Evolutionary conservation across 2,329 filamentous ascomycete genomes (phyloP).

Genomic region (Blastomyces silverae): DNA sequence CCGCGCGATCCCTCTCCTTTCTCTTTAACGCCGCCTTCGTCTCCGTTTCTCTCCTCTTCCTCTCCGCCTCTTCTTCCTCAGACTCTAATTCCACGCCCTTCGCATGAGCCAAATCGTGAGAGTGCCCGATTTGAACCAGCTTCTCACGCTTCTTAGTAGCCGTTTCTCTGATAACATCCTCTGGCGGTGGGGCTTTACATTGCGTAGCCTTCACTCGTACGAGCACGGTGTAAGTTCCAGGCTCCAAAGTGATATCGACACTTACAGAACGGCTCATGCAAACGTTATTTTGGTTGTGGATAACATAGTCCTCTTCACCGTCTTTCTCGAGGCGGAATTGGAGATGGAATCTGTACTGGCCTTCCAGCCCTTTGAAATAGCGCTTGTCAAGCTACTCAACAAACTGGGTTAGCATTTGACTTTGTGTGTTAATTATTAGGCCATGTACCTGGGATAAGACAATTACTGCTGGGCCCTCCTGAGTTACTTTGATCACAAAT

Average conservation of each 20-base stretch:
- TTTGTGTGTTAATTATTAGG: background rate
- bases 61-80: conserved; percentile 30
- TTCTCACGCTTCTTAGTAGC: conserved; percentile 63
- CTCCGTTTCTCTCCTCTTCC: conserved; percentile 30
- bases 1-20: conserved; percentile 36
- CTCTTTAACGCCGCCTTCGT: conserved; percentile 32
- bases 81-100: conserved; percentile 38
- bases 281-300: conserved; percentile 50
- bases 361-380: conserved; percentile 54
- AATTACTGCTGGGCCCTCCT: conserved; percentile 50
- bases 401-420: conserved; percentile 19
- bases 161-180: conserved; percentile 60
- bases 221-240: conserved; percentile 67
- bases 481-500: conserved; percentile 50
- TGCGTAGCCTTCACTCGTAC: conserved; percentile 66
- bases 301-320: conserved; percentile 54
- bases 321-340: conserved; percentile 56
- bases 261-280: conserved; percentile 68
- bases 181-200: conserved; percentile 48
- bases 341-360: conserved; percentile 52
- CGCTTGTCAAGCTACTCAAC: conserved; percentile 48
- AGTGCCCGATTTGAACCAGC: conserved; percentile 48
- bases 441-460: conserved; percentile 48
- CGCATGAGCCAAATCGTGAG: conserved; percentile 43
- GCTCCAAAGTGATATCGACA: conserved; percentile 66